Conservation (phyloP, 1,284 basidiomycete genomes). For the Dichomitus squalens region DNA sequence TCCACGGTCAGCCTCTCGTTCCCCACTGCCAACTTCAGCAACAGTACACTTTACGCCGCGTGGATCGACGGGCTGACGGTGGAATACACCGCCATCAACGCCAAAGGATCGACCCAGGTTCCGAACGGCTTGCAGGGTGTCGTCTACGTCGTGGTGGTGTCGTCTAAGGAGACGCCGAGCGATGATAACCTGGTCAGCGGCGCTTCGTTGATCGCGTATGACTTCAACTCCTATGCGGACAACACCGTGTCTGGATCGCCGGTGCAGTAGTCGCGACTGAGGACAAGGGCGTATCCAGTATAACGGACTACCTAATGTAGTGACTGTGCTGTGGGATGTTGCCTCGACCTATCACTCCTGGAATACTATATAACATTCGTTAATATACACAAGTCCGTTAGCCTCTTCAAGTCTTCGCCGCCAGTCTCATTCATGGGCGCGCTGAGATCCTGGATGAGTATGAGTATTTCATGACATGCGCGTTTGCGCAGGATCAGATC, state of each 20-base stretch:
- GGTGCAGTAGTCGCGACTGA: too few species aligned
- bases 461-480: too few species aligned
- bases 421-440: too few species aligned
- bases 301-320: too few species aligned
- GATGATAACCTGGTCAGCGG: conserved; percentile 32
- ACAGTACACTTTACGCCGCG: conserved; percentile 36
- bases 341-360: too few species aligned
- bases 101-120: conserved; percentile 33
- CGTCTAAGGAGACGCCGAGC: conserved; percentile 27
- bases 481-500: too few species aligned
- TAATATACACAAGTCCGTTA: too few species aligned
- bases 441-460: too few species aligned
- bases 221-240: conserved; percentile 22
- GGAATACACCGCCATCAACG: conserved; percentile 35
- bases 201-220: conserved; percentile 34
- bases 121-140: conserved; percentile 34
- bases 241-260: background rate
- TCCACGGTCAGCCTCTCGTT: conserved; percentile 31
- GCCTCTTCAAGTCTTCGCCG: too few species aligned
- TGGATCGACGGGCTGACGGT: conserved; percentile 42
- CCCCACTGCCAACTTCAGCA: background rate
- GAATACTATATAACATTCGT: too few species aligned
- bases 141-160: conserved; percentile 35
- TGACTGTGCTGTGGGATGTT: too few species aligned
- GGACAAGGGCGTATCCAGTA: too few species aligned